phyloP scores from a whole-genome alignment of 805 yeast species.

The Zygosaccharomyces siamensis region DNA sequence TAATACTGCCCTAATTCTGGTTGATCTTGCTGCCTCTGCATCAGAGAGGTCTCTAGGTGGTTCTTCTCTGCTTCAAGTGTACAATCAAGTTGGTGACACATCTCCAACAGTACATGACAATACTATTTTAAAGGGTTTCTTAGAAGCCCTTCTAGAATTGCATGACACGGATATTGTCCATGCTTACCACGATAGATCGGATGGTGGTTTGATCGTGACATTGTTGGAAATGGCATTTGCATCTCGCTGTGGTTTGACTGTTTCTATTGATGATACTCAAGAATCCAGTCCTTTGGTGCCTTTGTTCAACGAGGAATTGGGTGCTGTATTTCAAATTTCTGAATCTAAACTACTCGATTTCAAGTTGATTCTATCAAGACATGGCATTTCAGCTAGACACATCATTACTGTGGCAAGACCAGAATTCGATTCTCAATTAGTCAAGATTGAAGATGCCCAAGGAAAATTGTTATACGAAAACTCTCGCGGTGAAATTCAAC shows the following conservation, averaged over 20 bases:
- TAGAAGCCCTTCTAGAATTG: slow-evolving; percentile 62
- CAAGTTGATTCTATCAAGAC: slow-evolving; percentile 45
- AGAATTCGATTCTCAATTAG: slow-evolving; percentile 44
- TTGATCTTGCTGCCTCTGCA: slow-evolving; percentile 64
- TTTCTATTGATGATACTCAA: slow-evolving; percentile 40
- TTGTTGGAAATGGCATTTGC: slow-evolving; percentile 96
- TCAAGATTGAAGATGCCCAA: slow-evolving; percentile 47
- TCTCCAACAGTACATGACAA: slow-evolving; percentile 80
- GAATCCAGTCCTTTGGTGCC: slow-evolving; percentile 46
- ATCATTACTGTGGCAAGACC: slow-evolving; percentile 70
- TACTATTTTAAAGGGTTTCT: slow-evolving; percentile 58
- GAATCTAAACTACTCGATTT: slow-evolving; percentile 51
- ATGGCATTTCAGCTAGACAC: slow-evolving; percentile 53
- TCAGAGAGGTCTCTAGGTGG: slow-evolving; percentile 70
- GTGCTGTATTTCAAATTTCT: slow-evolving; percentile 88
- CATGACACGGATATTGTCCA: slow-evolving; percentile 65
- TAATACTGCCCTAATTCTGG: slow-evolving; percentile 64
- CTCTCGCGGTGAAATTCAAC: slow-evolving; percentile 69
- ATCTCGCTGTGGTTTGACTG: slow-evolving; percentile 76
- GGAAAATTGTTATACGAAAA: slow-evolving; percentile 40
- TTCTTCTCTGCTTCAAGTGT: slow-evolving; percentile 92
- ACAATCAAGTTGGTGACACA: slow-evolving; percentile 74
- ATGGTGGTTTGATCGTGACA: slow-evolving; percentile 89
- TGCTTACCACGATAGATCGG: slow-evolving; percentile 94
- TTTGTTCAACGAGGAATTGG: slow-evolving; percentile 89